Conservation (phyloP, 768 basidiomycete genomes). For the Lactarius sanguifluus region DNA sequence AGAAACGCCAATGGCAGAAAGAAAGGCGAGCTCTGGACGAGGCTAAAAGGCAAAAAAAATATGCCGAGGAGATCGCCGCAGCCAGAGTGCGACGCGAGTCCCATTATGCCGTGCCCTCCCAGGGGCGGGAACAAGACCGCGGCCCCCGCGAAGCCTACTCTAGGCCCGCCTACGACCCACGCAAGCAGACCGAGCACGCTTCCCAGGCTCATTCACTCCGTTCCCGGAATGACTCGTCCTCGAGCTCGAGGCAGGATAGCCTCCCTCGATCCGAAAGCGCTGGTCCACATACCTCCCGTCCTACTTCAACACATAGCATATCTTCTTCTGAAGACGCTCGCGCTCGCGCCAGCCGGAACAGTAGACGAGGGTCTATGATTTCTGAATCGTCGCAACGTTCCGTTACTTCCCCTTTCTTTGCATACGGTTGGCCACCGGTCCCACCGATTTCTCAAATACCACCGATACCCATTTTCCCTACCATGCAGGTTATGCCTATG, state of each 20-base stretch:
- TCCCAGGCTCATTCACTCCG: not conserved
- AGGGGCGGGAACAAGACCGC: constrained; percentile 21
- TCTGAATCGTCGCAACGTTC: constrained; percentile 26
- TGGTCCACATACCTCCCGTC: constrained; percentile 12
- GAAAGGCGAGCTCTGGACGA: constrained; percentile 49
- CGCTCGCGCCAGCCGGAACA: constrained; percentile 16
- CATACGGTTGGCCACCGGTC: constrained; percentile 24
- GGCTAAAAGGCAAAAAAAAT: constrained; percentile 34
- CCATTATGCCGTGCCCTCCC: constrained; percentile 5
- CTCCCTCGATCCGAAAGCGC: constrained; percentile 19
- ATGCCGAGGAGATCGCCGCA: constrained; percentile 27
- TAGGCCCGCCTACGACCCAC: constrained; percentile 26
- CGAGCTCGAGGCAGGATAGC: constrained; percentile 22
- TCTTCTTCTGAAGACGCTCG: constrained; percentile 26
- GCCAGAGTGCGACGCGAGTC: constrained; percentile 27
- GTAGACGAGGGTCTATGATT: constrained; percentile 19
- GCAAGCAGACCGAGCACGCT: constrained; percentile 15
- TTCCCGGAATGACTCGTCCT: constrained; percentile 15
- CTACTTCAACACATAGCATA: constrained; percentile 18
- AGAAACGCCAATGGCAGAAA: constrained; percentile 44
- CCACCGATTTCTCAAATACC: constrained; percentile 21
- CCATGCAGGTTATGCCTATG: constrained; percentile 24
- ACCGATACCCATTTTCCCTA: constrained; percentile 21
- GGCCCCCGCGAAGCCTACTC: constrained; percentile 25
- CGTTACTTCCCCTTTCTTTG: constrained; percentile 2